Percentiles rank a stretch among this genome's conserved stretches.
Evolutionary conservation across 2,329 filamentous ascomycete genomes (phyloP).

Genomic region (Pseudogymnoascus sp.): DNA sequence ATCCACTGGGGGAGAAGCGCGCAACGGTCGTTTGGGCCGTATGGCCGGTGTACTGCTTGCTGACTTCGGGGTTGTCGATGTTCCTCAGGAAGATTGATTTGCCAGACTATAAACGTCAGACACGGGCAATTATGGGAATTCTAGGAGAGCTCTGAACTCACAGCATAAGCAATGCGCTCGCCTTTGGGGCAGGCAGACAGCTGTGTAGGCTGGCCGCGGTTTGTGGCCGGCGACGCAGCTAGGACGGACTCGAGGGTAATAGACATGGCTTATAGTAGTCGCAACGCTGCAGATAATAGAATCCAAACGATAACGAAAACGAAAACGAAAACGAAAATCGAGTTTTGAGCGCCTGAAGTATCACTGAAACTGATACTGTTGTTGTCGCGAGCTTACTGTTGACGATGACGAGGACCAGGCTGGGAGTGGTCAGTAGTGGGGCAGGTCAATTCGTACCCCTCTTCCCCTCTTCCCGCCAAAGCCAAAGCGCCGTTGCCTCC

Average conservation of each 20-base stretch:
- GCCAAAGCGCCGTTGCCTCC: not conserved
- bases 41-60: slow-evolving; percentile 88
- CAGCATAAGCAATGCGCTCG: slow-evolving; percentile 85
- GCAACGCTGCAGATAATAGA: not conserved
- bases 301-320: not conserved
- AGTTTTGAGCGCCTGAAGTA: not conserved
- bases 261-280: slow-evolving; percentile 28
- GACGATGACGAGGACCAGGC: not conserved
- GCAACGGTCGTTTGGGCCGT: slow-evolving; percentile 84
- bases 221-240: slow-evolving; percentile 75
- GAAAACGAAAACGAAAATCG: not conserved
- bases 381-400: slow-evolving; percentile 6
- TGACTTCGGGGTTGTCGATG: slow-evolving; percentile 78
- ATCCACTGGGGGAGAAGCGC: slow-evolving; percentile 87
- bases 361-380: not conserved
- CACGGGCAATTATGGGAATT: not conserved
- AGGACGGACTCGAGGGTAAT: slow-evolving; percentile 61
- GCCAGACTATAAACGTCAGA: slow-evolving; percentile 54
- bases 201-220: slow-evolving; percentile 78
- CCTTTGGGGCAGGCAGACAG: slow-evolving; percentile 84
- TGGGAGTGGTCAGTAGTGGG: not conserved
- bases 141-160: slow-evolving; percentile 37
- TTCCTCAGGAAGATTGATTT: slow-evolving; percentile 95
- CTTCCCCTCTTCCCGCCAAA: slow-evolving; percentile 1
- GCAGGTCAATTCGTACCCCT: slow-evolving; percentile 4